These are phyloP conservation scores for Fusarium caatingaense DNA, from an alignment of 2,329 filamentous ascomycete genomes.

Conservation along the genomic window DNA sequence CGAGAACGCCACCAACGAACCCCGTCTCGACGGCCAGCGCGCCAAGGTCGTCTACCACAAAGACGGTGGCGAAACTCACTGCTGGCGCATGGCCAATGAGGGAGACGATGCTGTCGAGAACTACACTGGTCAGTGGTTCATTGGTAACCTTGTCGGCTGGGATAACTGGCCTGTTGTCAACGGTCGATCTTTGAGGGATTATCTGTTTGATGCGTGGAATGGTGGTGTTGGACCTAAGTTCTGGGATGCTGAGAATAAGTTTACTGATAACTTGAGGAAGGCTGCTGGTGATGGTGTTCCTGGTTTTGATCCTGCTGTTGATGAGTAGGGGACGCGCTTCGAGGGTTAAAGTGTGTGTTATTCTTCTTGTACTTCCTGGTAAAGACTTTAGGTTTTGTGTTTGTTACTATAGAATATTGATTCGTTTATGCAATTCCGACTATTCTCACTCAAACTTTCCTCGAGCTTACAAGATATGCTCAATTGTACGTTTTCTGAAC, in stretches of 20 bases:
- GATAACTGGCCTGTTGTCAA: conserved; percentile 41
- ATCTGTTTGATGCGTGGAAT: conserved; percentile 19
- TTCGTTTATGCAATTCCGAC: too few relatives aligned
- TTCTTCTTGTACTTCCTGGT: neutral
- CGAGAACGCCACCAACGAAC: conserved; percentile 4
- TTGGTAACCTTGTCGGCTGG: conserved; percentile 41
- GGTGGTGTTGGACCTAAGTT: conserved; percentile 22
- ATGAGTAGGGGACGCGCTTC: neutral
- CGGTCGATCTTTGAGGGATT: conserved; percentile 13
- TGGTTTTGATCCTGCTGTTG: conserved; percentile 19
- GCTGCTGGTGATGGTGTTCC: conserved; percentile 27
- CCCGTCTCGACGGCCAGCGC: conserved; percentile 36
- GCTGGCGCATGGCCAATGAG: conserved; percentile 49
- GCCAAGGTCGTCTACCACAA: conserved; percentile 56
- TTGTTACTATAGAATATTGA: too few relatives aligned
- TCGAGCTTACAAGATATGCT: too few relatives aligned
- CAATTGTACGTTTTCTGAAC: neutral
- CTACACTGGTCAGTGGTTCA: conserved; percentile 50
- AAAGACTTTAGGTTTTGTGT: neutral
- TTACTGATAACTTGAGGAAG: conserved; percentile 13
- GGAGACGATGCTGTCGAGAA: conserved; percentile 49
- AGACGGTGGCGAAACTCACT: conserved; percentile 50
- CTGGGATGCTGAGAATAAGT: conserved; percentile 13
- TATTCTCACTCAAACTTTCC: too few relatives aligned
- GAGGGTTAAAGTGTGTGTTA: too few relatives aligned